Base-by-base conservation (phyloP, 2,329 filamentous ascomycete species). In the Botrytis byssoidea region DNA sequence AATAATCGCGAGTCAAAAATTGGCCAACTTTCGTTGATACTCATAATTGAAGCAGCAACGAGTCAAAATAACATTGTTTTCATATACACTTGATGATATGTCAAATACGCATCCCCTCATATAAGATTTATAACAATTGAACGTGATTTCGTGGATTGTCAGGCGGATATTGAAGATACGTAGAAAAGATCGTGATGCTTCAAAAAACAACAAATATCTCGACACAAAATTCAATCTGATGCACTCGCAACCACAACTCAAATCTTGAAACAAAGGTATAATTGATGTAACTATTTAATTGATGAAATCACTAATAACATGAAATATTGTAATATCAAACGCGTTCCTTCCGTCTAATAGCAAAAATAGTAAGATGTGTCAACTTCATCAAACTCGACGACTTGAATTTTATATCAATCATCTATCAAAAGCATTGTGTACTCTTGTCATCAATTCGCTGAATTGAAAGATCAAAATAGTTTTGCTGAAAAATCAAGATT, bases 181-280 rank as follows among this genome's bases (percentile, higher is more conserved):
- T 66, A 29, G 35, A 67, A 72, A 72, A 67, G n/a, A 68, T 72
- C 46, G 60, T 40, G 70, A 72, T 66, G 48, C 61, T 65, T 72
- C 64, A 65, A 72, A 72, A 72, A 32, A 51, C 10, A 37, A 55
- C 48, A 57, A 55, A 67, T 44, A 48, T 51, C 32, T 42, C 44
- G 3, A 35, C 48, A 59, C 64, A 37, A 67, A 64, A 37, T 67
- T 3, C 22, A 44, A 35, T 22, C 12, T 59, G 61, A 55, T 67
- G 63, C 46, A 73, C 74, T 63, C 66, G 68, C 60, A 74, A 51
- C 68, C n/a, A 55, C 69, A 65, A 61, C 55, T 32, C n/a, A 37
- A 51, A 37, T 64, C 37, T 46, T 57, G 63, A 14, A 68, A 25
- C 20, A 22, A 67, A 32, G 29, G 7, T 60, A 42, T 32, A 8